Evolutionary conservation across 169 alveolate genomes (phyloP), one percentile per base, ranked within the genome.

Genomic region (Fabrea salina): DNA sequence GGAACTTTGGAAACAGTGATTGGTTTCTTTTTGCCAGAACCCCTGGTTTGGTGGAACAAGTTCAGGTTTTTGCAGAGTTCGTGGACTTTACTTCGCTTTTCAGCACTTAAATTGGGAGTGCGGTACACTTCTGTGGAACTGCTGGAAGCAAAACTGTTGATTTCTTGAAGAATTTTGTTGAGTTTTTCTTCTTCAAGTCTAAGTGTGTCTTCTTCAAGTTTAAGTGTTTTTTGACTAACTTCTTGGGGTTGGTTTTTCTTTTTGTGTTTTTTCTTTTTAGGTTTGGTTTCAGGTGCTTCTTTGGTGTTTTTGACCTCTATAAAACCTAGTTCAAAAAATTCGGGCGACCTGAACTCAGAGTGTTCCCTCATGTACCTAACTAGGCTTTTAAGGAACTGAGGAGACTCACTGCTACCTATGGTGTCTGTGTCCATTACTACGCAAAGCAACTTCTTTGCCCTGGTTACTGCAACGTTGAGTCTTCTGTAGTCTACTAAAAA

Each of bases 401-500:
- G 74, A 25, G 74, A 25, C 13, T 61, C 39, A 11, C 22, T 1
- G 49, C 13, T 30, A 1, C 53, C 74, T 7, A 61, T 51, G 11
- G 74, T 61, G 49, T 61, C 74, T 16, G 41, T 8, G 74, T 61
- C 74, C 49, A 22, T 37, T 37, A 61, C 50, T 13, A 61, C 37
- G 25, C 74, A 61, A 61, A 61, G 54, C 11, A 61, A 13, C 25
- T 30, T 61, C 84, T 93, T 92, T 6, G 99, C 98, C 64, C 99
- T 91, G 0, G 99, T 96, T 54, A 95, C 67, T 6, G 98, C 96
- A 56, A 96, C 99, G 79, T 96, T 96, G 61, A 96, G 86, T 77
- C 99, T 91, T 59, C 99, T 90, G 2, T 97, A 96, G 75, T 96
- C 98, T 72, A 90, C 87, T 43, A 96, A 85, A 80, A 96, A 96